Conservation (phyloP, 2,329 filamentous ascomycete species). For the Alternaria alternata region DNA sequence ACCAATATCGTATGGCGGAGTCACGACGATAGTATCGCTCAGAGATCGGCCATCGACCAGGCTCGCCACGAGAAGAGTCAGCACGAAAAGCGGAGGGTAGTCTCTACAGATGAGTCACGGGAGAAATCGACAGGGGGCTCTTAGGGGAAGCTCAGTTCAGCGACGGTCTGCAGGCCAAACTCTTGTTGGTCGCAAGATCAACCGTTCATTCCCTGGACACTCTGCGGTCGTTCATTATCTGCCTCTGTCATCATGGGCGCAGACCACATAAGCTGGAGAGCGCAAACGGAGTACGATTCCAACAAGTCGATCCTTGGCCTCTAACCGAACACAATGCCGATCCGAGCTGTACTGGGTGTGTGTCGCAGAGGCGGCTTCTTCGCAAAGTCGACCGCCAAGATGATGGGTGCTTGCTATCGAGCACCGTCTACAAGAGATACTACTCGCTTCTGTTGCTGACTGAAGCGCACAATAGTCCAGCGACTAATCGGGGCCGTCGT, state of each 20-base stretch:
- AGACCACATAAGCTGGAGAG: background rate
- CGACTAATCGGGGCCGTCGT: background rate
- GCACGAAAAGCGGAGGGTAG: conserved; percentile 55
- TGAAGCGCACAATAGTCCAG: background rate
- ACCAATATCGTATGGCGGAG: conserved; percentile 95
- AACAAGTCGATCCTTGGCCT: background rate
- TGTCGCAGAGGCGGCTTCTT: background rate
- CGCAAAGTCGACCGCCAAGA: background rate
- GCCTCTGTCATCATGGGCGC: background rate
- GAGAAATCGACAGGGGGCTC: conserved; percentile 40
- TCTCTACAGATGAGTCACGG: conserved; percentile 45
- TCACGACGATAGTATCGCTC: conserved; percentile 94
- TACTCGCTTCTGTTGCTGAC: background rate
- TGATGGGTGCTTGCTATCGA: background rate
- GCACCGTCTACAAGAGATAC: background rate
- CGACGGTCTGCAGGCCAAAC: conserved; percentile 2
- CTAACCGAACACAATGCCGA: background rate
- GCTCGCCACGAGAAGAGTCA: conserved; percentile 82
- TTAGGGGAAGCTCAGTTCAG: conserved; percentile 21
- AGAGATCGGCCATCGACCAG: conserved; percentile 89
- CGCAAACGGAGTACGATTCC: background rate
- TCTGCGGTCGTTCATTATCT: background rate
- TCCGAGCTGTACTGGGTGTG: conserved; percentile 1
- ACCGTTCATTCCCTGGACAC: background rate
- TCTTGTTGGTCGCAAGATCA: background rate